Percentiles rank a stretch among this genome's conserved stretches.
These are phyloP conservation scores for Lentinula guzmanii DNA, from an alignment of 768 basidiomycete genomes.

Conservation along the genomic window DNA sequence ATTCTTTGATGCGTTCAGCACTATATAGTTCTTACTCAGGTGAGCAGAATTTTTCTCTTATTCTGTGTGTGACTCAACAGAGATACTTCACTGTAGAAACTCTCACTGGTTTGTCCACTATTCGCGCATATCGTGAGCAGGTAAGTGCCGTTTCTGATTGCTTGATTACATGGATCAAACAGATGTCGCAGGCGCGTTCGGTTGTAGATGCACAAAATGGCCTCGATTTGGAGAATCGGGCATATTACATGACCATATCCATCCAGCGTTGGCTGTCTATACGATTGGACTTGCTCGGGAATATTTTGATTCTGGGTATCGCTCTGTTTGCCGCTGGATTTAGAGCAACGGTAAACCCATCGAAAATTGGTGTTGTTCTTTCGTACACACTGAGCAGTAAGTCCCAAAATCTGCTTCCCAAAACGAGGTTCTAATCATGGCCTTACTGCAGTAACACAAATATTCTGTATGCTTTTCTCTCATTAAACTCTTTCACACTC, in stretches of 20 bases:
- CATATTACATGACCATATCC: constrained; percentile 35
- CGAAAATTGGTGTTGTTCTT: constrained; percentile 51
- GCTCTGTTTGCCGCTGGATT: constrained; percentile 42
- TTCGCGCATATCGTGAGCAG: constrained; percentile 29
- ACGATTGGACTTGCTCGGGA: constrained; percentile 35
- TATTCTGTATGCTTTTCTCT: constrained; percentile 31
- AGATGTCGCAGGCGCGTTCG: constrained; percentile 24
- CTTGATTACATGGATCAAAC: neutral
- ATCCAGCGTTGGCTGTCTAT: constrained; percentile 24
- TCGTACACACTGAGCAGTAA: constrained; percentile 43
- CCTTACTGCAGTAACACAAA: constrained; percentile 32
- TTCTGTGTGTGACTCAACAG: neutral
- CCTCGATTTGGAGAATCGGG: constrained; percentile 29
- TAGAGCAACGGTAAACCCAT: constrained; percentile 27
- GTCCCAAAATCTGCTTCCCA: constrained; percentile 13
- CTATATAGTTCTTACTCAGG: constrained; percentile 29
- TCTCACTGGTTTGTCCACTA: constrained; percentile 30
- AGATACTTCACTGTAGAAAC: constrained; percentile 19
- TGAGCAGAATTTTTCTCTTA: neutral
- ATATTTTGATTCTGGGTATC: constrained; percentile 41
- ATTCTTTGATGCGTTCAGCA: constrained; percentile 31
- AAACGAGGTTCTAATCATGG: neutral
- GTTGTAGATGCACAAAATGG: constrained; percentile 30
- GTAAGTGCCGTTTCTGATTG: constrained; percentile 8
- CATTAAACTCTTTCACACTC: neutral